These are phyloP conservation scores for Hysterangium stoloniferum DNA, from an alignment of 768 basidiomycete genomes.

Conservation along the genomic window DNA sequence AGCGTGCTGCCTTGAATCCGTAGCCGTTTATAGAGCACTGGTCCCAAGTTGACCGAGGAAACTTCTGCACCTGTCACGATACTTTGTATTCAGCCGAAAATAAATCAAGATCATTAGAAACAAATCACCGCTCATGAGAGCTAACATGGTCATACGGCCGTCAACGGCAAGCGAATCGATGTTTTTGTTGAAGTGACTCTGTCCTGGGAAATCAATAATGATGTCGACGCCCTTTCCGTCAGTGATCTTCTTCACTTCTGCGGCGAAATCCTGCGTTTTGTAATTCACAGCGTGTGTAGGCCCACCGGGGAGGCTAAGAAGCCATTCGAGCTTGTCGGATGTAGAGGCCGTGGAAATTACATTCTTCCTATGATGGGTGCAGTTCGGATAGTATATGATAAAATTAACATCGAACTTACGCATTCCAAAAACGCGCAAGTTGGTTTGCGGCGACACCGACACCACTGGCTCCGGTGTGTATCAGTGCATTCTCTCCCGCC, in stretches of 20 bases:
- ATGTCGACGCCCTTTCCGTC: slow-evolving; percentile 69
- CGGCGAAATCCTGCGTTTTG: slow-evolving; percentile 73
- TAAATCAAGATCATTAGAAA: not conserved
- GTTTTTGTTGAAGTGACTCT: slow-evolving; percentile 67
- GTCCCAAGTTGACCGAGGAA: slow-evolving; percentile 45
- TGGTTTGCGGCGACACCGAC: slow-evolving; percentile 88
- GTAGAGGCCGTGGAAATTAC: slow-evolving; percentile 85
- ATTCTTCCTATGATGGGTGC: slow-evolving; percentile 35
- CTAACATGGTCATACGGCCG: slow-evolving; percentile 66
- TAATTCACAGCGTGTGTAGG: slow-evolving; percentile 79
- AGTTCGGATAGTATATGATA: slow-evolving; percentile 5
- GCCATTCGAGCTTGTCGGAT: slow-evolving; percentile 72
- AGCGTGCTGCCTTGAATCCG: slow-evolving; percentile 85
- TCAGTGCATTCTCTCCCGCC: slow-evolving; percentile 64
- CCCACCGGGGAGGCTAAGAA: slow-evolving; percentile 57
- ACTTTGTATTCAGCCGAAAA: not conserved
- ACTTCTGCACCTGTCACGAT: slow-evolving; percentile 40
- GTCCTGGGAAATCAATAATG: slow-evolving; percentile 79
- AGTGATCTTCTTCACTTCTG: slow-evolving; percentile 62
- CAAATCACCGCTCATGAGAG: slow-evolving; percentile 53
- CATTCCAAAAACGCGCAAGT: slow-evolving; percentile 64
- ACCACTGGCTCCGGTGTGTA: slow-evolving; percentile 89
- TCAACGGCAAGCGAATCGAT: slow-evolving; percentile 61
- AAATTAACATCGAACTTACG: slow-evolving; percentile 40
- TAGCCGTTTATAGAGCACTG: slow-evolving; percentile 77